Percentiles rank a stretch among this genome's conserved stretches.
Conservation (phyloP, 2,329 filamentous ascomycete genomes). For the Neoscytalidium dimidiatum region DNA sequence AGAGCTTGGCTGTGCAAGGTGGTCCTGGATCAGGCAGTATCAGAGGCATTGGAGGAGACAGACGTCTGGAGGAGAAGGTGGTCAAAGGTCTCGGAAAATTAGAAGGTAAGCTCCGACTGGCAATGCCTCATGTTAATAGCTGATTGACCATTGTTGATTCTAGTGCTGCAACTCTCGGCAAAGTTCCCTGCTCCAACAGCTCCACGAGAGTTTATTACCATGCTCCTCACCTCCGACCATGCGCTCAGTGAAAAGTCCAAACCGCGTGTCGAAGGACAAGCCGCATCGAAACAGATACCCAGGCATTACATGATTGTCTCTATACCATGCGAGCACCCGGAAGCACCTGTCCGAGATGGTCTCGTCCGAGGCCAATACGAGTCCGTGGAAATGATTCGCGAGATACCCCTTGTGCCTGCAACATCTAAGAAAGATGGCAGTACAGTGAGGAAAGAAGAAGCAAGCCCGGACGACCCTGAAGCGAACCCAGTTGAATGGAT, state of each 20-base stretch:
- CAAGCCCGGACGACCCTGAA: constrained; percentile 48
- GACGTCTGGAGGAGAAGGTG: constrained; percentile 64
- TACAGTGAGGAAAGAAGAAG: constrained; percentile 30
- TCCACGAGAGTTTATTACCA: constrained; percentile 82
- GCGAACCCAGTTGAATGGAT: constrained; percentile 80
- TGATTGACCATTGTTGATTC: background rate
- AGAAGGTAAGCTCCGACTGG: constrained; percentile 52
- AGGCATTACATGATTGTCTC: constrained; percentile 86
- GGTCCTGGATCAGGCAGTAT: constrained; percentile 73
- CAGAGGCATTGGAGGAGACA: constrained; percentile 82
- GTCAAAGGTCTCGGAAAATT: constrained; percentile 63
- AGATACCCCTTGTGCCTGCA: constrained; percentile 63
- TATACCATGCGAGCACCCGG: constrained; percentile 76
- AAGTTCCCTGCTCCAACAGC: constrained; percentile 89
- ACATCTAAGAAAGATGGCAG: constrained; percentile 41
- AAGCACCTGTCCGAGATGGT: constrained; percentile 68
- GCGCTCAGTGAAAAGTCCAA: constrained; percentile 52
- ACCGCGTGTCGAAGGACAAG: constrained; percentile 26
- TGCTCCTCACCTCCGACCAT: constrained; percentile 67
- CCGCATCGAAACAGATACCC: constrained; percentile 46
- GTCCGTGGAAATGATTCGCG: constrained; percentile 86
- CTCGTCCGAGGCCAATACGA: constrained; percentile 87
- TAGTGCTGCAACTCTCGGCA: constrained; percentile 82
- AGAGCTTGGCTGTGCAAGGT: constrained; percentile 71
- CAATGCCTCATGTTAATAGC: background rate